Evolutionary conservation across 179 eudicot species (phyloP).

Genomic region (Monotropa hypopitys): DNA sequence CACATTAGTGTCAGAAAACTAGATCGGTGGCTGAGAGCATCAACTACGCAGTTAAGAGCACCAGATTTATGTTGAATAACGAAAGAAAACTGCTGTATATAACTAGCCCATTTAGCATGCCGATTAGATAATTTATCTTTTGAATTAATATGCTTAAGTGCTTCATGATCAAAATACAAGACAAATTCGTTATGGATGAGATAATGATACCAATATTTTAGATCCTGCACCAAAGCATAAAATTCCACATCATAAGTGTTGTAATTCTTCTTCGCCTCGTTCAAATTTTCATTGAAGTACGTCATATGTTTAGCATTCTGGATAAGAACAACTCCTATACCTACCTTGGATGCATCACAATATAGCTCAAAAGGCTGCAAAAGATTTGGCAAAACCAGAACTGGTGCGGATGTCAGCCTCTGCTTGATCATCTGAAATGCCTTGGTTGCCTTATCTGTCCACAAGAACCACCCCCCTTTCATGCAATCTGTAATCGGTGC

Average conservation of each 20-base stretch:
- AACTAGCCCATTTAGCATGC: too few relatives aligned
- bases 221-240: background rate
- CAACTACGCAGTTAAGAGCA: too few relatives aligned
- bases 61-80: too few relatives aligned
- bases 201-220: background rate
- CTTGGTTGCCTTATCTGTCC: background rate
- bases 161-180: background rate
- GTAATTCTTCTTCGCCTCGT: background rate
- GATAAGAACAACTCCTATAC: background rate
- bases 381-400: background rate
- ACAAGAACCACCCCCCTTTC: background rate
- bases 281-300: background rate
- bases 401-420: background rate
- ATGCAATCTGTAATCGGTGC: background rate
- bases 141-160: background rate
- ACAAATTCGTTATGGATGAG: too few relatives aligned
- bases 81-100: too few relatives aligned
- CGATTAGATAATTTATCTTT: background rate
- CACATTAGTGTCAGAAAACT: too few relatives aligned
- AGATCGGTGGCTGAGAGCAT: too few relatives aligned
- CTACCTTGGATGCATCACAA: background rate
- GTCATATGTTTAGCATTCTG: background rate
- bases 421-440: background rate
- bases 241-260: background rate
- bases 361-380: background rate